These are phyloP conservation scores for Euphorbia tirucalli DNA, from an alignment of 345 rosid species.

Conservation along the genomic window DNA sequence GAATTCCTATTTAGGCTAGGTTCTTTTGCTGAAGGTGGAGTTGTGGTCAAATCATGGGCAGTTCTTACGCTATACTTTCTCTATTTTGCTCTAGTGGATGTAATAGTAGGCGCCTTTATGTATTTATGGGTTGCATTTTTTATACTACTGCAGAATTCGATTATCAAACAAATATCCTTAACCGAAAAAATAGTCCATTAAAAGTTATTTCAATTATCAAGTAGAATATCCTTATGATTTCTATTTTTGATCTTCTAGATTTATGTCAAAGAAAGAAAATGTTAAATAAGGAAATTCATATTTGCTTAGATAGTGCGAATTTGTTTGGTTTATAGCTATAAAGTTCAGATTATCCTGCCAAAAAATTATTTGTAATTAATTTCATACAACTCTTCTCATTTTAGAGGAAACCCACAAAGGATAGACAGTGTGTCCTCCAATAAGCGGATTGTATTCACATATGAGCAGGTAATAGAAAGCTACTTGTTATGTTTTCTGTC, in stretches of 20 bases:
- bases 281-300: constrained; percentile 1
- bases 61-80: not conserved
- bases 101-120: not conserved
- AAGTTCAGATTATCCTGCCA: not conserved
- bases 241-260: not conserved
- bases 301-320: no score
- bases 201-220: not conserved
- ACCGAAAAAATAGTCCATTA: not conserved
- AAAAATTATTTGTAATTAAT: constrained; percentile 1
- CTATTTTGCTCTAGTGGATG: not conserved
- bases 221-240: not conserved
- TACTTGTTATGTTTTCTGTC: not conserved
- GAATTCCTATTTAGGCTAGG: not conserved
- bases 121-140: not conserved
- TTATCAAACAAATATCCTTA: not conserved
- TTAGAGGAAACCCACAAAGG: constrained; percentile 94
- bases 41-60: not conserved
- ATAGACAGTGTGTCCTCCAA: constrained; percentile 68
- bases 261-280: not conserved
- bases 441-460: constrained; percentile 78
- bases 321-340: not conserved
- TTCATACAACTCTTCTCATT: constrained; percentile 23
- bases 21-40: not conserved
- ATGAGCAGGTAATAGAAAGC: constrained; percentile 73
- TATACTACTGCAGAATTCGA: not conserved